These are phyloP conservation scores for Globisporangium uncinulatum DNA, from an alignment of 352 stramenopile genomes.

Conservation along the genomic window DNA sequence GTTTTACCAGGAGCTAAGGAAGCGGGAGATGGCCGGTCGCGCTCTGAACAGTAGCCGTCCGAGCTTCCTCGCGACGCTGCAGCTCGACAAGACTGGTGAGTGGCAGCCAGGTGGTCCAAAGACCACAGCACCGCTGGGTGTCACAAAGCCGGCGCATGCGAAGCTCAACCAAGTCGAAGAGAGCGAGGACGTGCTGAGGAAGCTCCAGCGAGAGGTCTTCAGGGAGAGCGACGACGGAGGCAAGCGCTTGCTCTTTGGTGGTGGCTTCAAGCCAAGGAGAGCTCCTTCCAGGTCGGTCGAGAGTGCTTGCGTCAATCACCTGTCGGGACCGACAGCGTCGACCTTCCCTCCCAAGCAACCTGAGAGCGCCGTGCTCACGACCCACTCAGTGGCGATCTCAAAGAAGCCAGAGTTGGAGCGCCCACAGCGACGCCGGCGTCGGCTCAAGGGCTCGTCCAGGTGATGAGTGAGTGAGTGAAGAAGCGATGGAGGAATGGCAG, in stretches of 20 bases:
- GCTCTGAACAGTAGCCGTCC: constrained; percentile 13
- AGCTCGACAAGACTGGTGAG: constrained; percentile 12
- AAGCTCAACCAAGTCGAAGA: constrained; percentile 3
- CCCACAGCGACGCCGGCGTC: not conserved
- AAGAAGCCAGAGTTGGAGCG: constrained; percentile 1
- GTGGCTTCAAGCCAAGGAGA: constrained; percentile 21
- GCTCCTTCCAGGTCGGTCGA: not conserved
- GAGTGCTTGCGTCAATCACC: not conserved
- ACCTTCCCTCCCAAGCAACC: not conserved
- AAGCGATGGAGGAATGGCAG: no score
- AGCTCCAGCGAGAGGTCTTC: constrained; percentile 12
- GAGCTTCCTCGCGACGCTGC: constrained; percentile 25
- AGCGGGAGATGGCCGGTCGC: constrained; percentile 8
- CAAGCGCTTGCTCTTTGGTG: constrained; percentile 23
- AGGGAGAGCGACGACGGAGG: constrained; percentile 12
- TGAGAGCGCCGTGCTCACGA: not conserved
- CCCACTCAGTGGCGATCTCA: not conserved
- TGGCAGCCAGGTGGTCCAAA: no score
- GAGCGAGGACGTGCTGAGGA: not conserved
- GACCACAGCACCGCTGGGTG: not conserved
- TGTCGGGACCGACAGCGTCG: no score
- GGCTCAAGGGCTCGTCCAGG: not conserved
- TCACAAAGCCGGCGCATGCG: not conserved
- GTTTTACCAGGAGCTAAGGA: constrained; percentile 17
- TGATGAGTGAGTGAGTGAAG: not conserved